Percentiles rank a stretch among this genome's conserved stretches.
phyloP scores from a whole-genome alignment of 1,139 yeast genomes.

The Magnusiomyces suaveolens region DNA sequence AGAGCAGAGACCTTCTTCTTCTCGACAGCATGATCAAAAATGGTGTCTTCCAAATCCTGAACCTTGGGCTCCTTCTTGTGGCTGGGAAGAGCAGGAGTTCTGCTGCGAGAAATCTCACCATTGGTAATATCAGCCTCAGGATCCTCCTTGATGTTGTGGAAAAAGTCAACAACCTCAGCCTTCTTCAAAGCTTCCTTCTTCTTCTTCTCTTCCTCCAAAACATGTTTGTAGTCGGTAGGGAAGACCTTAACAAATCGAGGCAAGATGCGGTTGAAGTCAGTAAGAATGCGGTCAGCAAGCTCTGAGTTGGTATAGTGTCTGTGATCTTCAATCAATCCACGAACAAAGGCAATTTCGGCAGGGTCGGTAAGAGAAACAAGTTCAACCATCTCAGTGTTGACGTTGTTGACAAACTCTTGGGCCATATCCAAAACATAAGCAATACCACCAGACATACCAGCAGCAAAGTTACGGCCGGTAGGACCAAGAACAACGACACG shows the following conservation, averaged over 20 bases:
- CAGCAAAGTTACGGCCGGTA: slow-evolving; percentile 93
- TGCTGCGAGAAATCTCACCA: slow-evolving; percentile 48
- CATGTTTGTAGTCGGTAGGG: slow-evolving; percentile 85
- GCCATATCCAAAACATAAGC: slow-evolving; percentile 94
- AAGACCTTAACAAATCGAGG: slow-evolving; percentile 89
- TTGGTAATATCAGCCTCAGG: slow-evolving; percentile 82
- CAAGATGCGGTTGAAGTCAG: slow-evolving; percentile 77
- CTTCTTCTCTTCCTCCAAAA: slow-evolving; percentile 66
- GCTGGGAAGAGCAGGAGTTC: slow-evolving; percentile 18
- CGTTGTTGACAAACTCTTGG: slow-evolving; percentile 76
- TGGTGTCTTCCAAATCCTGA: slow-evolving; percentile 80
- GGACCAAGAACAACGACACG: slow-evolving; percentile 86
- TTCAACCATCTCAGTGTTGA: slow-evolving; percentile 76
- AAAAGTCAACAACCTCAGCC: slow-evolving; percentile 40
- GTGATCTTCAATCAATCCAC: slow-evolving; percentile 91
- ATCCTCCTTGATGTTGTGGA: slow-evolving; percentile 63
- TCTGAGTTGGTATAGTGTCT: slow-evolving; percentile 90
- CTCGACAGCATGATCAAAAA: slow-evolving; percentile 57
- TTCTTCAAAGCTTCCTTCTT: slow-evolving; percentile 58
- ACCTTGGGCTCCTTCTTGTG: slow-evolving; percentile 70
- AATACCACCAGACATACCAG: slow-evolving; percentile 99
- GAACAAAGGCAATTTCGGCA: slow-evolving; percentile 83
- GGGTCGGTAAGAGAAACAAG: slow-evolving; percentile 72
- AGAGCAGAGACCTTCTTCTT: slow-evolving; percentile 48
- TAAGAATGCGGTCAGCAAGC: slow-evolving; percentile 73